These are phyloP conservation scores for Hypocreales sp. DNA, from an alignment of 2,329 filamentous ascomycete species.

Conservation along the genomic window DNA sequence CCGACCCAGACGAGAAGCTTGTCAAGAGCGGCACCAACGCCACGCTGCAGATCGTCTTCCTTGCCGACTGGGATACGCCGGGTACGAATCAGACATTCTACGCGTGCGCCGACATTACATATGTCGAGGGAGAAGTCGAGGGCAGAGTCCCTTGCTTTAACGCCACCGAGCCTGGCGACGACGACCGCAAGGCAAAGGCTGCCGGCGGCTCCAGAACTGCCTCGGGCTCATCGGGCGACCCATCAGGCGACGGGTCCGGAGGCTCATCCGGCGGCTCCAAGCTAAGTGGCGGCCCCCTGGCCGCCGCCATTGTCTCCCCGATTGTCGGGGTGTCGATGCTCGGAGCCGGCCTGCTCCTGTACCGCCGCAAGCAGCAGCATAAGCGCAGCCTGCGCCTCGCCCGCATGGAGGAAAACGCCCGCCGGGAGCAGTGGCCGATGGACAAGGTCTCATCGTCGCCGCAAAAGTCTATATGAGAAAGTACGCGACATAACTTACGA, in stretches of 20 bases:
- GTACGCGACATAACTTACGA: too few species aligned
- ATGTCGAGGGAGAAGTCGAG: slow-evolving; percentile 19
- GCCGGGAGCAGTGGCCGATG: slow-evolving; percentile 1
- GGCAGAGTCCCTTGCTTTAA: slow-evolving; percentile 27
- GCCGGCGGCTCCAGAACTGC: slow-evolving; percentile 6
- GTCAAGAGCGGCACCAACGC: slow-evolving; percentile 25
- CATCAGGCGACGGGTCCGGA: background rate
- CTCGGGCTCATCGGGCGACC: slow-evolving; percentile 7
- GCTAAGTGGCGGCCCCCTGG: slow-evolving; percentile 1
- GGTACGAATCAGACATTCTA: slow-evolving; percentile 30
- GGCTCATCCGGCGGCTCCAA: background rate
- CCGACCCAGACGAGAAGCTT: too few species aligned
- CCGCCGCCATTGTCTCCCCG: background rate
- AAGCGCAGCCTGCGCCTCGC: background rate
- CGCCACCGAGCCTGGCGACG: slow-evolving; percentile 15
- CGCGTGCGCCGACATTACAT: slow-evolving; percentile 31
- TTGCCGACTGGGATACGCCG: slow-evolving; percentile 24
- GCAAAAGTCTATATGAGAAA: too few species aligned
- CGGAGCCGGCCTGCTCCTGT: background rate
- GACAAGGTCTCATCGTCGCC: too few species aligned
- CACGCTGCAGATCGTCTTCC: slow-evolving; percentile 32
- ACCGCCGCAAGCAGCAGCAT: slow-evolving; percentile 1
- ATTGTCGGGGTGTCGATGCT: background rate
- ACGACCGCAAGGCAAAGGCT: slow-evolving; percentile 5
- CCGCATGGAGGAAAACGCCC: slow-evolving; percentile 2